Evolutionary conservation across 169 alveolate species (phyloP), one percentile per base, ranked within the genome.

Genomic region (Plasmodium gaboni): DNA sequence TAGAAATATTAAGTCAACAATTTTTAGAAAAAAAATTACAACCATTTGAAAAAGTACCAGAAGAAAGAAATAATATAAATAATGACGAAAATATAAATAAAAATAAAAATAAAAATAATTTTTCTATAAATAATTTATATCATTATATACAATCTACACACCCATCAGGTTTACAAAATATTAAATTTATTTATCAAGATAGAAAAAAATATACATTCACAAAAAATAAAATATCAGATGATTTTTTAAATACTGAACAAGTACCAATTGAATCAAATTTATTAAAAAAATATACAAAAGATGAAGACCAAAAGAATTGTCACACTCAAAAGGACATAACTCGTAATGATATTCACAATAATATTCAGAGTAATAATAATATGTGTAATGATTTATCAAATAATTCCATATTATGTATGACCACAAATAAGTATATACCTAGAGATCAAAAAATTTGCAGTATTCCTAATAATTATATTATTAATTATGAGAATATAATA

Each of bases 141-240:
- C 19, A 61, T 55, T 61, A 67, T 63, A 57, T 67, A 17, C 50
- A 57, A 51, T 9, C 55, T 6, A 83, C 50, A 12, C 19, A 26
- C 6, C 46, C 50, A 69, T 19, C 42, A 19, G 46, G 1, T 38
- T 63, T 69, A 83, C 72, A 83, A 68, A 83, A 69, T 51, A 32
- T 83, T 38, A n/a, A 83, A 38, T 55, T 83, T 48, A 72, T 42
- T 24, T 61, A 67, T 64, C 86, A 83, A 19, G 28, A 69, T 59
- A 68, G 91, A 46, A 60, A 68, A 10, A 46, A 69, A 10, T 83
- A 83, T 69, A 51, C 74, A 51, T 83, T 68, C 59, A 28, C 55
- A 48, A 83, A 83, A 42, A 83, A 83, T 55, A 83, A 63, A 69
- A 83, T 83, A 26, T 26, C 61, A 10, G 91, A 83, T 1, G 68